Evolutionary conservation across 345 rosid genomes (phyloP).

Genomic region (Geranium brycei): DNA sequence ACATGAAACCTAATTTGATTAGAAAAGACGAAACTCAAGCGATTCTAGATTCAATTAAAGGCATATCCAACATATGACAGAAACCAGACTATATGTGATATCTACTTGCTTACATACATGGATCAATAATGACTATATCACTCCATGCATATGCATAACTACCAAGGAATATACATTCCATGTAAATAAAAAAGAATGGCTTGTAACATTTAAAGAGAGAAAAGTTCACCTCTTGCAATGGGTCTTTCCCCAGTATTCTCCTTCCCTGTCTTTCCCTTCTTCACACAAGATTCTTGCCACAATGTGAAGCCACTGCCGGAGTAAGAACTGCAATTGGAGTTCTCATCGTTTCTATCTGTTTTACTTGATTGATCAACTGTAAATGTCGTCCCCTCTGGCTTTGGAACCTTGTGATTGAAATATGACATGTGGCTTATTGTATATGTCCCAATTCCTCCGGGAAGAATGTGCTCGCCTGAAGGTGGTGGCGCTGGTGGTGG

Average conservation of each 20-base stretch:
- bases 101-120: not conserved
- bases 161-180: too few species aligned
- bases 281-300: constrained; percentile 68
- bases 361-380: constrained; percentile 33
- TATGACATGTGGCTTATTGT: constrained; percentile 61
- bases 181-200: too few species aligned
- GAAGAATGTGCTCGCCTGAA: constrained; percentile 51
- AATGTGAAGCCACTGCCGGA: constrained; percentile 64
- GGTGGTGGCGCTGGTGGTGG: constrained; percentile 26
- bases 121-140: not conserved
- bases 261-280: constrained; percentile 91
- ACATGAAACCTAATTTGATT: too few species aligned
- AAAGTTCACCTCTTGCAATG: constrained; percentile 27
- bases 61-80: too few species aligned
- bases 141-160: too few species aligned
- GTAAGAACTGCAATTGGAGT: constrained; percentile 71
- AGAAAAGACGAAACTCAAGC: too few species aligned
- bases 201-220: not conserved
- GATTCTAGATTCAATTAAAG: too few species aligned
- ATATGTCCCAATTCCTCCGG: constrained; percentile 92
- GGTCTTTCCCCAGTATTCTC: constrained; percentile 53
- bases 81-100: constrained; percentile 3
- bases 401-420: constrained; percentile 45
- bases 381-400: constrained; percentile 54
- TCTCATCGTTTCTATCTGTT: constrained; percentile 58